These are phyloP conservation scores for Epichloe hybrida DNA, from an alignment of 2,329 filamentous ascomycete genomes.

Conservation along the genomic window DNA sequence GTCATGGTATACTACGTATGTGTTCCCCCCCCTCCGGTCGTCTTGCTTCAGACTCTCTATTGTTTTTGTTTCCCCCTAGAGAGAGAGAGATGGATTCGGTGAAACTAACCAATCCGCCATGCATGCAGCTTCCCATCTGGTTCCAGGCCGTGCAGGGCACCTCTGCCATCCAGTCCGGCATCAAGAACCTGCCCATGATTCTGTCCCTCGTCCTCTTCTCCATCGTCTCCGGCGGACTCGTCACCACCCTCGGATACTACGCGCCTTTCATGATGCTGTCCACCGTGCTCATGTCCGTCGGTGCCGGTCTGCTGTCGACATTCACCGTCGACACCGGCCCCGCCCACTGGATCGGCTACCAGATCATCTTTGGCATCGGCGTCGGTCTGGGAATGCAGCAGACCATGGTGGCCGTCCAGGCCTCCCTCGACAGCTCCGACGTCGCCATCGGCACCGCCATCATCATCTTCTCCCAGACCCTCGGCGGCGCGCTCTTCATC, in stretches of 20 bases:
- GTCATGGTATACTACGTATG: constrained; percentile 8
- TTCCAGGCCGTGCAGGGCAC: constrained; percentile 32
- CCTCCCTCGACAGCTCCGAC: constrained; percentile 26
- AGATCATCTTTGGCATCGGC: constrained; percentile 28
- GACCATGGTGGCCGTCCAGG: constrained; percentile 31
- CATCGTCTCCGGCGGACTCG: constrained; percentile 15
- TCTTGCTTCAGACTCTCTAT: constrained; percentile 10
- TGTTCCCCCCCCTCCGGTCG: not conserved
- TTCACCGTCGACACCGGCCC: constrained; percentile 10
- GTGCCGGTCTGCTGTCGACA: constrained; percentile 29
- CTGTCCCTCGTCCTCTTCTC: constrained; percentile 16
- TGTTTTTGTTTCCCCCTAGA: constrained; percentile 13
- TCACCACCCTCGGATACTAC: constrained; percentile 26
- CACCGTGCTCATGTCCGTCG: constrained; percentile 19
- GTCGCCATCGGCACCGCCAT: constrained; percentile 32
- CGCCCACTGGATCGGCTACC: constrained; percentile 17
- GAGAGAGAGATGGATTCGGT: too few species aligned
- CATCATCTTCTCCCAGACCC: constrained; percentile 31
- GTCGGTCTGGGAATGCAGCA: constrained; percentile 31
- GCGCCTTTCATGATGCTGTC: constrained; percentile 25
- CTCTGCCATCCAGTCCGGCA: constrained; percentile 16
- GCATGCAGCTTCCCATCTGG: constrained; percentile 23
- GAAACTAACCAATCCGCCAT: constrained; percentile 15
- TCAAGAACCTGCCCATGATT: constrained; percentile 16
- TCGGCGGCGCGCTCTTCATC: constrained; percentile 35